Evolutionary conservation across 1,139 yeast species (phyloP), one percentile per base, ranked within the genome.

Genomic region (Scheffersomyces titani): DNA sequence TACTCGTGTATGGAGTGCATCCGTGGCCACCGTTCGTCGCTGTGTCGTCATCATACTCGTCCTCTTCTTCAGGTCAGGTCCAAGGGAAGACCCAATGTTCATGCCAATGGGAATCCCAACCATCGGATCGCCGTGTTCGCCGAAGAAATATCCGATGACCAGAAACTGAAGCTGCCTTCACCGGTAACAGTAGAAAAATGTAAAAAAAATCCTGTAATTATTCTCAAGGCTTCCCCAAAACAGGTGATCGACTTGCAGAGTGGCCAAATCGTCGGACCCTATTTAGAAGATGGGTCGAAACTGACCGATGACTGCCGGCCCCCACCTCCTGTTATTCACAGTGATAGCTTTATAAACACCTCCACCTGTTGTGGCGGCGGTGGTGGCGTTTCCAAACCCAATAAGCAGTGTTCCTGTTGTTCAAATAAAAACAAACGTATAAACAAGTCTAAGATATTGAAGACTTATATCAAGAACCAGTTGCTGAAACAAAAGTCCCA

Each of bases 1-100:
- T 90, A 90, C 70, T 92, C 97, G n/a, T 94, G 97, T 70, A 84
- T 87, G 59, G 89, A 88, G 66, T 94, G 99, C 69, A 92, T 94
- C 48, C 79, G 98, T 50, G 98, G 98, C 20, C 99, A 94, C 70
- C 75, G 99, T 50, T 90, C 97, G 3, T 87, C 96, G 3, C 85
- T 88, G 56, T 94, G 99, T 70, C 85, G 85, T 57, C 99, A 94
- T 71, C 85, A 89, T 51, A 80, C 83, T 53, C 79, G 97, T 52
- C 92, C 96, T 45, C 76, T 93, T 47, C 86, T 92, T 20, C 92
- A 91, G 64, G 97, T 93, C n/a, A 80, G 97, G 49, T 84, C 91
- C 45, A 83, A 96, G 58, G 98, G 98, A 0, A 76, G 98, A 53
- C 98, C 97, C 0, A 79, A 78, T 51, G 77, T 78, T 4, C 79